phyloP scores from a whole-genome alignment of 495 filamentous ascomycete species.

The Penicillium parvum region DNA sequence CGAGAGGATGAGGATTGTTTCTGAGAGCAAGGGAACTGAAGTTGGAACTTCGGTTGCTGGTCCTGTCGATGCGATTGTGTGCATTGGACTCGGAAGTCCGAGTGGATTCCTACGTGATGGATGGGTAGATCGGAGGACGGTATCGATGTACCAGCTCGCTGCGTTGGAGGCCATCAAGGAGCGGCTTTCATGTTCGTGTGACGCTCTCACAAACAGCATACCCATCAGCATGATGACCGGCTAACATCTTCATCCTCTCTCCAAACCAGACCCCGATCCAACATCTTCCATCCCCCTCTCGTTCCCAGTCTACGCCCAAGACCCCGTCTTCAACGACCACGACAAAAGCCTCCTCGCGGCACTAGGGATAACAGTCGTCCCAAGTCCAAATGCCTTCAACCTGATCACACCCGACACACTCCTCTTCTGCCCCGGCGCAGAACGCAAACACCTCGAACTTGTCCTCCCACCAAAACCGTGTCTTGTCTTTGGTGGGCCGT shows the following conservation, averaged over 20 bases:
- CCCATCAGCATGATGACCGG: no score
- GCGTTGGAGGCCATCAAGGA: constrained; percentile 54
- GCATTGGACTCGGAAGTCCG: constrained; percentile 53
- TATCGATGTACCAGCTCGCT: constrained; percentile 56
- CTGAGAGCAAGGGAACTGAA: neutral
- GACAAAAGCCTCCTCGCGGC: constrained; percentile 55
- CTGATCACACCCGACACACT: constrained; percentile 49
- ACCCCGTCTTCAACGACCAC: constrained; percentile 61
- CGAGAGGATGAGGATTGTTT: neutral
- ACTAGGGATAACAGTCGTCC: constrained; percentile 51
- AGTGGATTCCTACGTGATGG: constrained; percentile 43
- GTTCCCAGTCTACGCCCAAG: constrained; percentile 55
- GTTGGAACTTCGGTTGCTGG: neutral
- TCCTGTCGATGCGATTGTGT: constrained; percentile 33
- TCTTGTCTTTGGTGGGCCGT: constrained; percentile 32
- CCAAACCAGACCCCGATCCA: neutral
- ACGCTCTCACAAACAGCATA: no score
- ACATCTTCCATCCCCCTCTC: neutral
- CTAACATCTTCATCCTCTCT: neutral
- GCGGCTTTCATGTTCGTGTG: constrained; percentile 14
- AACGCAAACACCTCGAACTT: constrained; percentile 34
- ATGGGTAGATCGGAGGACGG: constrained; percentile 42
- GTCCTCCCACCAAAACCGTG: constrained; percentile 28
- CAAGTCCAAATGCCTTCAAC: constrained; percentile 54
- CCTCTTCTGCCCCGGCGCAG: constrained; percentile 57